Conservation (phyloP, 1,284 basidiomycete species). For the Lentinula novae-zelandiae region DNA sequence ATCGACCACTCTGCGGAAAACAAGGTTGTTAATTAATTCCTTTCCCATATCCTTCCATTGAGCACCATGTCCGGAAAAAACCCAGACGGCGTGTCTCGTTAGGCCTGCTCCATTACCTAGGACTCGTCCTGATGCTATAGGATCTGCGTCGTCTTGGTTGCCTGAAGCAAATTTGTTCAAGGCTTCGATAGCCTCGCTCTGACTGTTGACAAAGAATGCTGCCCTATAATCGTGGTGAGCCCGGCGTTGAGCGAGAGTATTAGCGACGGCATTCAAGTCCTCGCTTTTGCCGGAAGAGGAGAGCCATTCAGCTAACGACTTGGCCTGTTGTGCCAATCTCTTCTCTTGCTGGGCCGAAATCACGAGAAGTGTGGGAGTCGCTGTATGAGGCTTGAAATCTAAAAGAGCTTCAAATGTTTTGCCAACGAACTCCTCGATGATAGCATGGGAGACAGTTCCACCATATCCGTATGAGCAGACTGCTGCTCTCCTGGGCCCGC, state of each 20-base stretch:
- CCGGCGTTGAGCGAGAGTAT: constrained; percentile 15
- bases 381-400: neutral
- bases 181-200: constrained; percentile 28
- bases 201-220: constrained; percentile 26
- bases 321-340: neutral
- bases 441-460: constrained; percentile 1
- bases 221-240: constrained; percentile 33
- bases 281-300: neutral
- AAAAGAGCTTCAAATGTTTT: neutral
- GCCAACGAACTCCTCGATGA: neutral
- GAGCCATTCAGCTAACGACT: neutral
- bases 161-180: constrained; percentile 20
- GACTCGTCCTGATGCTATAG: neutral
- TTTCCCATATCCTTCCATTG: constrained; percentile 1
- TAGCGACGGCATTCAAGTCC: neutral
- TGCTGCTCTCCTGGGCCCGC: neutral
- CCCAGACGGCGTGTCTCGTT: neutral
- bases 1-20: constrained; percentile 29
- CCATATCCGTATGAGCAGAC: constrained; percentile 1
- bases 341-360: neutral
- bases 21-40: constrained; percentile 10
- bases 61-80: neutral
- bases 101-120: neutral
- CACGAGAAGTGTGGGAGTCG: neutral
- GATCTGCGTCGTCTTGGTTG: neutral